Evolutionary conservation across 2,329 filamentous ascomycete species (phyloP).

Genomic region (Aspergillus novoparasiticus): DNA sequence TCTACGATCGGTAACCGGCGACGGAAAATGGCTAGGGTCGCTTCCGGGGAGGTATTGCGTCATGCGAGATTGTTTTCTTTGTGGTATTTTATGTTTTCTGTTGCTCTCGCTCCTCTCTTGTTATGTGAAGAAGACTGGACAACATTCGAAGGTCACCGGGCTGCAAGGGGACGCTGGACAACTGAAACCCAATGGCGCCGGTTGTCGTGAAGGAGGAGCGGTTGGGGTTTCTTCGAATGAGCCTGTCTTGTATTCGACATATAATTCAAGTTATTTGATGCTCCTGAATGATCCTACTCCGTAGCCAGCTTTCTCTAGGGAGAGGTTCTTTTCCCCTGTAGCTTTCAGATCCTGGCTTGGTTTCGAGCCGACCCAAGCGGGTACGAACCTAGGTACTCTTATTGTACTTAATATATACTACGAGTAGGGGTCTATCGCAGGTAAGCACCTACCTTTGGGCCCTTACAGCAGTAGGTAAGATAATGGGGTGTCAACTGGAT

Average conservation of each 20-base stretch:
- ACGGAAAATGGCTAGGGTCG: constrained; percentile 50
- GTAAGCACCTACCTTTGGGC: neutral
- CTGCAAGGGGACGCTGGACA: neutral
- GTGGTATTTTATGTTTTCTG: constrained; percentile 17
- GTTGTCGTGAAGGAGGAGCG: neutral
- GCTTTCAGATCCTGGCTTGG: neutral
- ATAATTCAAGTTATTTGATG: constrained; percentile 2
- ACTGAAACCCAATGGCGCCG: neutral
- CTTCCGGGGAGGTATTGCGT: constrained; percentile 51
- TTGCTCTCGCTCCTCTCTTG: constrained; percentile 15
- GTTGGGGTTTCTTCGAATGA: neutral
- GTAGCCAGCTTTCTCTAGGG: neutral
- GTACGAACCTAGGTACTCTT: neutral
- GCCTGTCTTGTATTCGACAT: constrained; percentile 8
- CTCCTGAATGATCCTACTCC: neutral
- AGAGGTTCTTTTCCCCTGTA: neutral
- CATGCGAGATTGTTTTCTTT: constrained; percentile 32
- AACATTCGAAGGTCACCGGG: neutral
- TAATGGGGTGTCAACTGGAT: neutral
- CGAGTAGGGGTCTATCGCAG: too few relatives aligned
- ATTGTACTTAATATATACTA: neutral
- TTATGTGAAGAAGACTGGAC: constrained; percentile 8
- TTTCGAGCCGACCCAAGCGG: neutral
- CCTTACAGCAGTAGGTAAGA: neutral
- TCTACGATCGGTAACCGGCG: constrained; percentile 33